Evolutionary conservation across 257 asterid genomes (phyloP), one percentile per base, ranked within the genome.

Genomic region (Parsonsia alboflavescens): DNA sequence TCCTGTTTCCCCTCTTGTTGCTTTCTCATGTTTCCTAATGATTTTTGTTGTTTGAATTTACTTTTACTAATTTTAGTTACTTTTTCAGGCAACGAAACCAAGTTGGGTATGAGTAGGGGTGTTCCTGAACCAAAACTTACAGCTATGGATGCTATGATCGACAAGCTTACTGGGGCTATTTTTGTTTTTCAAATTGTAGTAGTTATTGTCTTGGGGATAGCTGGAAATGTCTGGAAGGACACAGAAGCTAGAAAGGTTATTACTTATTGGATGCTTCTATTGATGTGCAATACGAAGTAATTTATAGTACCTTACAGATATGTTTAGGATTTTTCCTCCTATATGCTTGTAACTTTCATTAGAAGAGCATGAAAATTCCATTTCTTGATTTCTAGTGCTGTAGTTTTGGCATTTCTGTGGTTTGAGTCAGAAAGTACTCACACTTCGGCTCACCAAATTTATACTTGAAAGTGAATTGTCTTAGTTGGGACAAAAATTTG

Each of bases 101-200:
- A 95, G 91, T 88, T 92, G 86, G 99, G 99, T 67, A 90, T 94
- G 99, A 83, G 97, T 83, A 86, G 99, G 86, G 98, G 99, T 73
- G 79, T 94, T 82, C 89, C 99, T 76, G 99, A 94, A 85, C 99
- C 97, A 72, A 94, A 94, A 90, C 97, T 94, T 78, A 92, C 99
- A 65, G 98, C 98, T 74, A 93, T 92, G 72, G 99, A 95, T 87
- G 99, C 99, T 71, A 95, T 92, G 97, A 92, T 94, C 77, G 99
- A 95, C 89, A 95, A 89, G 86, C 88, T 95, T 89, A 95, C 98
- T 70, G 99, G 98, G 79, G 99, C 99, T 62, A 90, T 95, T 87
- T 95, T 92, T 79, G 82, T 95, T 77, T 95, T 95, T 78, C 99
- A 95, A 84, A 89, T 90, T 79, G 99, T 92, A 72, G 97, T 95